A percentile compares a stretch with the other conserved stretches of the same genome.
Conservation (phyloP, 768 basidiomycete genomes). For the Gloeostereum incarnatum region DNA sequence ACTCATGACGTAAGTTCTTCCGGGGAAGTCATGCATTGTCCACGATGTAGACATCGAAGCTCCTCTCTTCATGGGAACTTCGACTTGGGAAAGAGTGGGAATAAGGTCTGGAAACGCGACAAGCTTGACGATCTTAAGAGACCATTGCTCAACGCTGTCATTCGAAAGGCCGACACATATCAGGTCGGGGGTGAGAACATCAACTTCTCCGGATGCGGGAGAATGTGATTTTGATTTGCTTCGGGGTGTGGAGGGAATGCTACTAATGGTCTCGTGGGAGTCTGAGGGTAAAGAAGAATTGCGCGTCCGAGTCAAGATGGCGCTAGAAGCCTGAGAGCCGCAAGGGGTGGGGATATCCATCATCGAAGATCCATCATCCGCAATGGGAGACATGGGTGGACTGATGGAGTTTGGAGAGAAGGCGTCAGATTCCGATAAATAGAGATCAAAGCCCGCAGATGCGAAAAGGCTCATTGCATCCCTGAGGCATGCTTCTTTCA, state of each 20-base stretch:
- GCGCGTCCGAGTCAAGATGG: conserved; percentile 40
- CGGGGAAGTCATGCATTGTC: too few species aligned
- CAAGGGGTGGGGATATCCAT: not conserved
- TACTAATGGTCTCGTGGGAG: conserved; percentile 5
- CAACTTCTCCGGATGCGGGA: conserved; percentile 49
- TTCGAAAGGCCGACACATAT: conserved; percentile 70
- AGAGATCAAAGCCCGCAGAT: conserved; percentile 58
- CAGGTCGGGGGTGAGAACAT: conserved; percentile 58
- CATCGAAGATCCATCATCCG: conserved; percentile 9
- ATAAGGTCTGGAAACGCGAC: conserved; percentile 72
- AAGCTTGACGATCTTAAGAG: conserved; percentile 68
- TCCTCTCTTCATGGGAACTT: too few species aligned
- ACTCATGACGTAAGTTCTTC: too few species aligned
- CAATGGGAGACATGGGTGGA: conserved; percentile 11
- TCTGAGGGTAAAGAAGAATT: conserved; percentile 16
- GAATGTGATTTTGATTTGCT: conserved; percentile 34
- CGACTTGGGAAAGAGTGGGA: too few species aligned
- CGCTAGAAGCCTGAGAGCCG: conserved; percentile 14
- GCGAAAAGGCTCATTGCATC: conserved; percentile 55
- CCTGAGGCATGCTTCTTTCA: conserved; percentile 55
- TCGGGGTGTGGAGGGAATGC: conserved; percentile 6
- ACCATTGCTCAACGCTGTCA: conserved; percentile 62
- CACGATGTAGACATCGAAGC: too few species aligned
- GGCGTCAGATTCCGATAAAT: conserved; percentile 34
- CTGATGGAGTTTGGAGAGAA: conserved; percentile 20